Evolutionary conservation across 2,329 filamentous ascomycete genomes (phyloP).

Genomic region (Zalaria sp.): DNA sequence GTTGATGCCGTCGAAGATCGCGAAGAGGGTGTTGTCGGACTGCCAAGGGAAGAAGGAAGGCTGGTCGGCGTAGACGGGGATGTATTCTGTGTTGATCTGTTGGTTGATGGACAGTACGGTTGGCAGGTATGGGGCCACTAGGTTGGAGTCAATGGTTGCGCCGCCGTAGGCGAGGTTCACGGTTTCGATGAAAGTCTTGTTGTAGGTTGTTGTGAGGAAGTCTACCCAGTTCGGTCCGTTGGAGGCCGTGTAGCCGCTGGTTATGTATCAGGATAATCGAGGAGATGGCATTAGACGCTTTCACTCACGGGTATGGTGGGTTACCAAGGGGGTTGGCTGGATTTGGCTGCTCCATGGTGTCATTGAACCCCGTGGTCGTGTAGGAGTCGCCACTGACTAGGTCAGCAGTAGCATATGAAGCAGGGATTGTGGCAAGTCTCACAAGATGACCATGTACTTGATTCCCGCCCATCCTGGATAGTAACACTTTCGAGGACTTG

Average conservation of each 20-base stretch:
- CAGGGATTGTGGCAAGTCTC: neutral
- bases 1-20: slow-evolving; percentile 43
- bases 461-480: slow-evolving; percentile 13
- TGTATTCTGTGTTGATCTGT: slow-evolving; percentile 32
- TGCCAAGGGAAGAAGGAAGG: slow-evolving; percentile 28
- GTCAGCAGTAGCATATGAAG: neutral
- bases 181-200: slow-evolving; percentile 30
- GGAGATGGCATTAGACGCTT: no score
- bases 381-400: slow-evolving; percentile 41
- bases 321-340: slow-evolving; percentile 46
- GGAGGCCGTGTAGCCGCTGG: slow-evolving; percentile 12
- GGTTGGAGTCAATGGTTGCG: slow-evolving; percentile 27
- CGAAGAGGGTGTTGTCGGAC: slow-evolving; percentile 30
- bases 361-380: slow-evolving; percentile 45
- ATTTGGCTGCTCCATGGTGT: slow-evolving; percentile 36
- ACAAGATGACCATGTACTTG: slow-evolving; percentile 14
- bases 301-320: slow-evolving; percentile 32
- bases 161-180: slow-evolving; percentile 39
- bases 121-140: slow-evolving; percentile 36
- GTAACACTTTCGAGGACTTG: neutral
- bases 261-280: neutral
- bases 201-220: slow-evolving; percentile 31
- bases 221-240: slow-evolving; percentile 43
- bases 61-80: slow-evolving; percentile 25
- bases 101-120: slow-evolving; percentile 37